Percentiles rank a stretch among this genome's conserved stretches.
Evolutionary conservation across 2,329 filamentous ascomycete genomes (phyloP).

Genomic region (Coleophoma eucalyptorum): DNA sequence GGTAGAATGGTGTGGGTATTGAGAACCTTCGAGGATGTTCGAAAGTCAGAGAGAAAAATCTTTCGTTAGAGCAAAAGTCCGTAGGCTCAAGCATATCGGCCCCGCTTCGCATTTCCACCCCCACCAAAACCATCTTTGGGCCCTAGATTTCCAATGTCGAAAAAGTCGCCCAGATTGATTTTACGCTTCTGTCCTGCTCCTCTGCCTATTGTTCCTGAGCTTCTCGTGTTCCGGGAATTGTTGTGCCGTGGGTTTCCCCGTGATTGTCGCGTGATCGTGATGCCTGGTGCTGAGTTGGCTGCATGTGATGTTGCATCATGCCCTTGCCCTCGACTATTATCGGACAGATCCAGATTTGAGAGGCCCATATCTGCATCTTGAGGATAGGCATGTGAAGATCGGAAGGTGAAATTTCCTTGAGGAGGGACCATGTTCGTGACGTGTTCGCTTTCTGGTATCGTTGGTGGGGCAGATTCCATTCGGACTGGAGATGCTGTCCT

Average conservation of each 20-base stretch:
- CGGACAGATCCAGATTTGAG: constrained; percentile 56
- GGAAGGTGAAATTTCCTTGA: constrained; percentile 66
- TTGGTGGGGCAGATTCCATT: constrained; percentile 31
- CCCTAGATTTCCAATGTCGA: constrained; percentile 63
- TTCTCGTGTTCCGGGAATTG: constrained; percentile 16
- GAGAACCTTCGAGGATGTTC: not conserved
- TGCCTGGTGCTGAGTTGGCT: constrained; percentile 14
- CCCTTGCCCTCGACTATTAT: constrained; percentile 32
- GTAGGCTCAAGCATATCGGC: constrained; percentile 23
- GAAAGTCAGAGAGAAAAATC: not conserved
- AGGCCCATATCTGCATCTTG: constrained; percentile 54
- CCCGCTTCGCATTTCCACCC: constrained; percentile 28
- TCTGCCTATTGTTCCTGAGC: constrained; percentile 41
- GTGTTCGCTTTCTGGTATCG: constrained; percentile 13
- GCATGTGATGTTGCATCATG: constrained; percentile 21
- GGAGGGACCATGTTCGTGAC: constrained; percentile 42
- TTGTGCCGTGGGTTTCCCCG: constrained; percentile 22
- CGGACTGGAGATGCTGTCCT: constrained; percentile 31
- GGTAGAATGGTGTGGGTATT: not conserved
- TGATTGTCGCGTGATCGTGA: constrained; percentile 21
- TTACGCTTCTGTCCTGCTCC: constrained; percentile 70
- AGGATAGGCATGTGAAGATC: constrained; percentile 58
- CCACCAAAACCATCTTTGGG: constrained; percentile 49
- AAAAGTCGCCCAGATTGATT: constrained; percentile 71
- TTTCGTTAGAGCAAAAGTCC: too few relatives aligned